Evolutionary conservation across 2,329 filamentous ascomycete species (phyloP), one percentile per base, ranked within the genome.

Genomic region (Fusarium armeniacum): DNA sequence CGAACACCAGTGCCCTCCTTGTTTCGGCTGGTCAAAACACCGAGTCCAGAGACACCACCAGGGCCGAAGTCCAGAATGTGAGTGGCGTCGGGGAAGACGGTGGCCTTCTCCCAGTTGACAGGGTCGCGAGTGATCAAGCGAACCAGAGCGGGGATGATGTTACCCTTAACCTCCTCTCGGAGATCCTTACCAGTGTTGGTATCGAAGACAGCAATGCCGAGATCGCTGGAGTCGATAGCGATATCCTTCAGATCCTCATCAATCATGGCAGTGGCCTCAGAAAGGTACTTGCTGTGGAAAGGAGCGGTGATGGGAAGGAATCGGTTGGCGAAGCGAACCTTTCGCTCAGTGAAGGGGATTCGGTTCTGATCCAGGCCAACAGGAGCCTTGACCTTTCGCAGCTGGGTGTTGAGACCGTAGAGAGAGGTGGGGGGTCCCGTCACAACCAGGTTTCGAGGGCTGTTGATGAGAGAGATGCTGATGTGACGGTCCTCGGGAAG

Each of bases 1-100:
- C 95, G 93, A 36, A 99, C 96, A 76, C 96, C 96, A 61, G 94
- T 98, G 69, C 96, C 96, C 80, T 99, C 97, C 85, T 99, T 99
- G 87, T 98, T 99, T 75, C 96, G 93, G 86, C 97, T 98, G 61
- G 96, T 99, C 69, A 99, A 85, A 46, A 97, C 93, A 77, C 96
- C 97, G 24, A 99, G 90, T 70, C 97, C 97, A 26, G 96, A 99
- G 70, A 98, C 96, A 67, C 96, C 97, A 76, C 96, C 96, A 24
- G 96, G 96, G 47, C 97, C 96, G 75, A 99, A 98, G 82, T 99
- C 96, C 54, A 99, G 84, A 59, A 99, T 93, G 79, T 99, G 96
- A 5, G 95, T 98, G 22, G 96, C 96, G 24, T 89, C 87, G 5
- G 93, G 90, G 84, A 99, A 98, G 57, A 92, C 87, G 1, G 96